Conservation (phyloP, 1,284 basidiomycete species). For the Microbotryum silenes-acaulis region DNA sequence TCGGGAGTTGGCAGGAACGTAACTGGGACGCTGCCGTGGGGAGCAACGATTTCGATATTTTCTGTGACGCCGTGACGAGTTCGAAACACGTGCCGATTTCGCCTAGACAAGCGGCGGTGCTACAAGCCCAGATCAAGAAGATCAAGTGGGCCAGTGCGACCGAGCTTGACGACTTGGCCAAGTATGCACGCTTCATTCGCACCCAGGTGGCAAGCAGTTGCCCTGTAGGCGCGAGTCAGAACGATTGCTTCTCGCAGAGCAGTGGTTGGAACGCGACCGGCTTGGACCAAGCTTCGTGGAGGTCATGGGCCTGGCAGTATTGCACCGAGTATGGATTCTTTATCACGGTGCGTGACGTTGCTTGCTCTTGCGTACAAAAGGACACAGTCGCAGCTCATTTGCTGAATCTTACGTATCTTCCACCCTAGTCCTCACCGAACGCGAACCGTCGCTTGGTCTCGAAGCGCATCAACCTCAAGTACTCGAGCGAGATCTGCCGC, state of each 20-base stretch:
- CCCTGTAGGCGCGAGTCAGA: conserved; percentile 13
- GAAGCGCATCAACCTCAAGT: conserved; percentile 63
- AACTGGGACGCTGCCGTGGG: conserved; percentile 34
- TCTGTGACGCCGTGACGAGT: conserved; percentile 22
- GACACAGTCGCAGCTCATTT: too few species aligned
- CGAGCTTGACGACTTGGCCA: conserved; percentile 9
- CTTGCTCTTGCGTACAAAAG: too few species aligned
- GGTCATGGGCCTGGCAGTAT: conserved; percentile 77
- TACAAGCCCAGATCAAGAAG: too few species aligned
- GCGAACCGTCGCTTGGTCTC: conserved; percentile 58
- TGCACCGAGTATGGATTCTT: conserved; percentile 20
- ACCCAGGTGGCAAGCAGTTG: conserved; percentile 25
- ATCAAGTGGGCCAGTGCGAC: neutral
- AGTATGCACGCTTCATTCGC: conserved; percentile 23
- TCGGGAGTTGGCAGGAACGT: conserved; percentile 32
- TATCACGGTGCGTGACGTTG: neutral
- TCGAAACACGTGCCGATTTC: neutral
- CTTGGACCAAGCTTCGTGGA: conserved; percentile 60
- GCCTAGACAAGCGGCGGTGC: neutral
- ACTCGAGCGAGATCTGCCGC: conserved; percentile 69
- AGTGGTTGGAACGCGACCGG: conserved; percentile 55
- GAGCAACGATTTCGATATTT: conserved; percentile 24
- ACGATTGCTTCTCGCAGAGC: conserved; percentile 65
- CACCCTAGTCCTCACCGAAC: conserved; percentile 50
- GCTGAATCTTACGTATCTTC: too few species aligned